Percentiles rank a stretch among this genome's conserved stretches.
Conservation (phyloP, 106 monocot species). For the Acanthochlamys bracteata region DNA sequence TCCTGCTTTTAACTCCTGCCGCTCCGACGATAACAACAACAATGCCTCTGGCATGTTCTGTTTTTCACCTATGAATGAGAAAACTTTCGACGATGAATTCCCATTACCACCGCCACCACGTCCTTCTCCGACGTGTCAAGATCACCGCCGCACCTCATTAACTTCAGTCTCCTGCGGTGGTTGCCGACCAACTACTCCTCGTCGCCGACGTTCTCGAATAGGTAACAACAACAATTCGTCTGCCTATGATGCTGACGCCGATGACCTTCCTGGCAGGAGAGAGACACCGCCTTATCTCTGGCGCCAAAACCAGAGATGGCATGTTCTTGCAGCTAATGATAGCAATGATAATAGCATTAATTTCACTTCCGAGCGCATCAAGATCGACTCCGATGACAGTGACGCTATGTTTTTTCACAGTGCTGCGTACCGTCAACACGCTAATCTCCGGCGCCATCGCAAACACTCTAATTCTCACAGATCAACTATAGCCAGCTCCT, state of each 20-base stretch:
- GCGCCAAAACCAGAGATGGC: slow-evolving; percentile 60
- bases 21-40: background rate
- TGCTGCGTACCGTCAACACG: too few species aligned
- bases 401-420: slow-evolving; percentile 7
- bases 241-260: background rate
- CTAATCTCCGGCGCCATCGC: too few species aligned
- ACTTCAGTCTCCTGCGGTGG: background rate
- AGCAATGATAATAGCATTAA: too few species aligned
- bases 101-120: too few species aligned
- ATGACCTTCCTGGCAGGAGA: slow-evolving; percentile 7
- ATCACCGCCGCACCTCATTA: background rate
- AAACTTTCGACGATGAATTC: background rate
- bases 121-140: too few species aligned
- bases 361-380: too few species aligned
- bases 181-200: background rate
- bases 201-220: background rate
- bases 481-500: slow-evolving; percentile 25
- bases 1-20: background rate
- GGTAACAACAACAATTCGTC: background rate
- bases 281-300: slow-evolving; percentile 45
- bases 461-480: too few species aligned
- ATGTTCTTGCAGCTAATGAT: slow-evolving; percentile 26
- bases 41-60: background rate
- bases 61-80: background rate
- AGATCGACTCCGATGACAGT: slow-evolving; percentile 17